phyloP scores from a whole-genome alignment of 805 yeast species.

The Teunomyces tritomae region DNA sequence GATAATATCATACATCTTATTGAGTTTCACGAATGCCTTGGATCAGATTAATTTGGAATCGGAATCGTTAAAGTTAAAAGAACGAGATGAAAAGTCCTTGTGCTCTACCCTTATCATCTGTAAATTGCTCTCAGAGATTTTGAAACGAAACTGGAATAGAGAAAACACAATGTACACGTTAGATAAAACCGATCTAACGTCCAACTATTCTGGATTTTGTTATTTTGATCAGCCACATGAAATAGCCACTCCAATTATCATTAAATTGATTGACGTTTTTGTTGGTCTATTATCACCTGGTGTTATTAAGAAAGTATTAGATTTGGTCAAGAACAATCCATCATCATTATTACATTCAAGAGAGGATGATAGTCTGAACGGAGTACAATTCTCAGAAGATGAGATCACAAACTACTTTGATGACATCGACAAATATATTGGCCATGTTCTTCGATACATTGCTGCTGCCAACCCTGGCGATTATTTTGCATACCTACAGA shows the following conservation, averaged over 20 bases:
- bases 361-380: slow-evolving; percentile 5
- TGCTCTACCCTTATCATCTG: slow-evolving; percentile 31
- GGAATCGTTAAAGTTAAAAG: slow-evolving; percentile 18
- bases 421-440: slow-evolving; percentile 34
- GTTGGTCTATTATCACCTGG: slow-evolving; percentile 29
- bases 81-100: slow-evolving; percentile 29
- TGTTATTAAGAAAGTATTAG: slow-evolving; percentile 25
- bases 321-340: slow-evolving; percentile 15
- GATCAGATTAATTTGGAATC: slow-evolving; percentile 24
- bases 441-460: slow-evolving; percentile 29
- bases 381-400: slow-evolving; percentile 2
- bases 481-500: slow-evolving; percentile 25
- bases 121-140: slow-evolving; percentile 27
- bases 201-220: slow-evolving; percentile 25
- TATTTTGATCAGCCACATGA: slow-evolving; percentile 29
- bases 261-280: slow-evolving; percentile 26
- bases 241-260: slow-evolving; percentile 17
- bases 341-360: neutral
- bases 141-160: slow-evolving; percentile 30
- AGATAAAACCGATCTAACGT: slow-evolving; percentile 9
- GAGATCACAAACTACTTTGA: slow-evolving; percentile 11
- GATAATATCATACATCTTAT: slow-evolving; percentile 20
- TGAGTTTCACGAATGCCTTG: slow-evolving; percentile 21
- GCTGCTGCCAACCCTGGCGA: slow-evolving; percentile 36
- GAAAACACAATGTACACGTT: slow-evolving; percentile 11